phyloP scores from a whole-genome alignment of 2,329 filamentous ascomycete genomes.

The Colletotrichum sidae region DNA sequence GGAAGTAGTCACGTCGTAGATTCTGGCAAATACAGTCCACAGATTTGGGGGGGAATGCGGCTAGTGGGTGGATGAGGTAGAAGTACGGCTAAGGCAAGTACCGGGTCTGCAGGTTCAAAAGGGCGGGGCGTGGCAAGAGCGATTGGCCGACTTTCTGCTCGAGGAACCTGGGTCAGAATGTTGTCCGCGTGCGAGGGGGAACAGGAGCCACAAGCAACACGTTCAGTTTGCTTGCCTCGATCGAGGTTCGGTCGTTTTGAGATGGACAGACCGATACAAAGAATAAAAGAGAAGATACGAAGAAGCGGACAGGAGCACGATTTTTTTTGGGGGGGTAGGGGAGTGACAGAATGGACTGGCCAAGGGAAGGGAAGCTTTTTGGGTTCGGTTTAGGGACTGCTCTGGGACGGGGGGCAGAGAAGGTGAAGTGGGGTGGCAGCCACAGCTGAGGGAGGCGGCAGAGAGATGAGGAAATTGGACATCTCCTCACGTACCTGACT shows the following conservation, averaged over 20 bases:
- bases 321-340: slow-evolving; percentile 12
- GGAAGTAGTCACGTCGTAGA: slow-evolving; percentile 28
- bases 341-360: slow-evolving; percentile 29
- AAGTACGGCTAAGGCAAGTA: slow-evolving; percentile 8
- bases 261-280: slow-evolving; percentile 2
- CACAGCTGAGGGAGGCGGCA: slow-evolving; percentile 16
- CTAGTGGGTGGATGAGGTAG: slow-evolving; percentile 21
- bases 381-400: slow-evolving; percentile 36
- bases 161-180: slow-evolving; percentile 12
- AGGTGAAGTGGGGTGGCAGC: slow-evolving; percentile 21
- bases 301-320: slow-evolving; percentile 21
- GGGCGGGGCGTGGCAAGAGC: slow-evolving; percentile 17
- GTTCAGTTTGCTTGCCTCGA: slow-evolving; percentile 20
- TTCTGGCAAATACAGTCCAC: slow-evolving; percentile 7
- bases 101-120: slow-evolving; percentile 1
- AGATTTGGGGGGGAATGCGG: slow-evolving; percentile 12
- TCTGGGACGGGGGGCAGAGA: slow-evolving; percentile 23
- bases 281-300: slow-evolving; percentile 11
- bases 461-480: slow-evolving; percentile 18
- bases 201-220: slow-evolving; percentile 19
- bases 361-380: slow-evolving; percentile 39
- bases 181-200: slow-evolving; percentile 26
- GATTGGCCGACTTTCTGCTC: slow-evolving; percentile 24
- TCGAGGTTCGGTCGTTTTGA: background rate
- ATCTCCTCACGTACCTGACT: too few relatives aligned